phyloP scores from a whole-genome alignment of 768 basidiomycete species.

The Clathrus columnatus region DNA sequence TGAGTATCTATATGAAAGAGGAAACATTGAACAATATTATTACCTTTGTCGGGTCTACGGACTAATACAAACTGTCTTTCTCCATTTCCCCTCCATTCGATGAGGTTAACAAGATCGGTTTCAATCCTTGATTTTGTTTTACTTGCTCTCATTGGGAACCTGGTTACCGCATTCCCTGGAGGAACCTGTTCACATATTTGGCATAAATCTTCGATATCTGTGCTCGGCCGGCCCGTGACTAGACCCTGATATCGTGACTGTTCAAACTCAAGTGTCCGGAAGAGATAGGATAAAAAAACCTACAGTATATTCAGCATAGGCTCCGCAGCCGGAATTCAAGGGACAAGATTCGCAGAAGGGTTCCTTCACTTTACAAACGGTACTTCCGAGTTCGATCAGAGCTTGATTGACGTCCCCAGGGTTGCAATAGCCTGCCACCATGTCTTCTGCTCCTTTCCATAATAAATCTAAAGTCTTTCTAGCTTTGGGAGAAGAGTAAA shows the following conservation, averaged over 20 bases:
- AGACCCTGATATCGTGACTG: slow-evolving; percentile 11
- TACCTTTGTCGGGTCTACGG: slow-evolving; percentile 66
- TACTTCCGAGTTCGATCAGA: slow-evolving; percentile 90
- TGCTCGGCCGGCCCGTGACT: slow-evolving; percentile 12
- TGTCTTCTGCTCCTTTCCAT: slow-evolving; percentile 67
- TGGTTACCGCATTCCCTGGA: slow-evolving; percentile 40
- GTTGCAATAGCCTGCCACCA: slow-evolving; percentile 49
- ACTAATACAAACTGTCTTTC: slow-evolving; percentile 66
- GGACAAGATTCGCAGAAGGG: slow-evolving; percentile 73
- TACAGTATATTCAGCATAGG: slow-evolving; percentile 29
- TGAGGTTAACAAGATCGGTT: slow-evolving; percentile 73
- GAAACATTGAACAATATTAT: slow-evolving; percentile 31
- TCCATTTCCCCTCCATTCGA: slow-evolving; percentile 57
- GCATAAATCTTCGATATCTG: slow-evolving; percentile 77
- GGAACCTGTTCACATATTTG: slow-evolving; percentile 52
- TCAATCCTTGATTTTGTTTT: slow-evolving; percentile 82
- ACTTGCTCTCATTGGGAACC: slow-evolving; percentile 81
- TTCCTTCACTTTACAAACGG: slow-evolving; percentile 79
- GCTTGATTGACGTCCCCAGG: slow-evolving; percentile 89
- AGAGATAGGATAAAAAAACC: background rate
- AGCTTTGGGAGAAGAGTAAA: slow-evolving; percentile 74
- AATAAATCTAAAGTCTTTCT: slow-evolving; percentile 70
- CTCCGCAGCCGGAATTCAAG: slow-evolving; percentile 57
- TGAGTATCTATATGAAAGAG: background rate
- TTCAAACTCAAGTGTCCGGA: slow-evolving; percentile 1